Conservation (phyloP, 345 rosid genomes). For the Gossypium thurberi region DNA sequence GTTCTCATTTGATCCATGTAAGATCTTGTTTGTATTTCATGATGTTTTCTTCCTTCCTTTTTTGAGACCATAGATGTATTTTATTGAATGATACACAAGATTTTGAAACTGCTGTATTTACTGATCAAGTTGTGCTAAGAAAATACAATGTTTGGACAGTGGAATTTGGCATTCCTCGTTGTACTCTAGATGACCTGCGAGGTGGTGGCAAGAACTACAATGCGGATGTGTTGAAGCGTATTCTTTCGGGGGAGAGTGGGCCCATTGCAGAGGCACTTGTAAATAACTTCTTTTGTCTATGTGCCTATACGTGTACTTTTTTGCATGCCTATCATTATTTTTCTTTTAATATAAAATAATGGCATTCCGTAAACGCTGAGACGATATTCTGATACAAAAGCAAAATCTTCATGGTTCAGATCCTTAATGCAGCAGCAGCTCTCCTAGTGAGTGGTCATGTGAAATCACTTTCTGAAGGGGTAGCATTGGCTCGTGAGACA, state of each 20-base stretch:
- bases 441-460: constrained; percentile 58
- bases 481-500: constrained; percentile 62
- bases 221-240: constrained; percentile 54
- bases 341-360: no score
- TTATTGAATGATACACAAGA: background rate
- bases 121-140: background rate
- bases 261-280: constrained; percentile 82
- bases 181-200: constrained; percentile 60
- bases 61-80: background rate
- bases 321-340: background rate
- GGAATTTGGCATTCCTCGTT: constrained; percentile 89
- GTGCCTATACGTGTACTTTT: no score
- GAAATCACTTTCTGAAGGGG: constrained; percentile 60
- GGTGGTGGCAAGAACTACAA: constrained; percentile 83
- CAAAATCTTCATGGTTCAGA: constrained; percentile 25
- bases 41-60: background rate
- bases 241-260: constrained; percentile 75
- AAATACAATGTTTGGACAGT: constrained; percentile 34
- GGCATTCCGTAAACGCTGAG: background rate
- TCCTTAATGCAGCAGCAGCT: constrained; percentile 94
- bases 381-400: background rate
- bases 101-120: background rate
- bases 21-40: constrained; percentile 14
- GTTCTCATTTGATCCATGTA: constrained; percentile 89
- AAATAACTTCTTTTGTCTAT: background rate